phyloP scores from a whole-genome alignment of 1,284 basidiomycete species.

The Apiotrichum laibachii region DNA sequence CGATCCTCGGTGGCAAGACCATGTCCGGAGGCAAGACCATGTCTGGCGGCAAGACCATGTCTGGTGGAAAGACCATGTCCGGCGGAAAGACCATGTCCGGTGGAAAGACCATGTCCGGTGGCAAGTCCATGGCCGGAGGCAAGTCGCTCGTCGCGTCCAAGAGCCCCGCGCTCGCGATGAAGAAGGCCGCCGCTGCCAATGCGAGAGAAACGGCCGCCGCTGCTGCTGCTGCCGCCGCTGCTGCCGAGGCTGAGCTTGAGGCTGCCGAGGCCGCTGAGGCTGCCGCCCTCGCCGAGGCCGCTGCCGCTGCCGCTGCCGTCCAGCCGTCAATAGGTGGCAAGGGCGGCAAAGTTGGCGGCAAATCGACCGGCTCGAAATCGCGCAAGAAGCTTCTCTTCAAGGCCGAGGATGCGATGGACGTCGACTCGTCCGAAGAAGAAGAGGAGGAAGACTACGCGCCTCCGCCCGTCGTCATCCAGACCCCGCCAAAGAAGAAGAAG shows the following conservation, averaged over 20 bases:
- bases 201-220: too few species aligned
- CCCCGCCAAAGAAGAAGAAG: slow-evolving; percentile 18
- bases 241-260: too few species aligned
- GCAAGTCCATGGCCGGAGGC: slow-evolving; percentile 1
- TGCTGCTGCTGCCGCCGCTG: too few species aligned
- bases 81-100: background rate
- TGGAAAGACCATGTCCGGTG: too few species aligned
- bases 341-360: background rate
- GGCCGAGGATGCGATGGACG: slow-evolving; percentile 23
- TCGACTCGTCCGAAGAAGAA: slow-evolving; percentile 12
- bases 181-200: slow-evolving; percentile 9
- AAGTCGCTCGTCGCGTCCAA: slow-evolving; percentile 21
- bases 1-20: slow-evolving; percentile 21
- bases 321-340: background rate
- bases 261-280: too few species aligned
- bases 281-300: too few species aligned
- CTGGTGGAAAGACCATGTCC: background rate
- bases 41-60: background rate
- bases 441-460: slow-evolving; percentile 6
- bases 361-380: slow-evolving; percentile 9
- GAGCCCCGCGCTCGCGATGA: slow-evolving; percentile 22
- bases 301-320: too few species aligned
- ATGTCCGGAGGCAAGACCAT: background rate
- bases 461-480: background rate
- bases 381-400: slow-evolving; percentile 10